Base-by-base conservation (phyloP, 2,329 filamentous ascomycete genomes). In the Colletotrichum karsti region DNA sequence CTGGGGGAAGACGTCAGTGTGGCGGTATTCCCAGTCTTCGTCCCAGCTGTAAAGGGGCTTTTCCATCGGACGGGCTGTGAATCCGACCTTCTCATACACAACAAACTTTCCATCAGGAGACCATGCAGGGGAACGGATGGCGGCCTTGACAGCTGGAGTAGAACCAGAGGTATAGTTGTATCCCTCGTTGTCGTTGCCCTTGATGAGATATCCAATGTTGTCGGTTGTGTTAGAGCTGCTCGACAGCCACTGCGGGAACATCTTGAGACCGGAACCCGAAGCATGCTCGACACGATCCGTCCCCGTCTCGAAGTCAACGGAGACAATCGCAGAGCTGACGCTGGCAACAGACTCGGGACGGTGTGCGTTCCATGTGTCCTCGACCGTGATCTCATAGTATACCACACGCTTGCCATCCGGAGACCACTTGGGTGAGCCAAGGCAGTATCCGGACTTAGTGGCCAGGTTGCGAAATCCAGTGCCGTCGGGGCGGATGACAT, bases 1-100 rank as follows among this genome's bases (percentile, higher is more conserved):
- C n/a, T 46, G 62, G 30, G 63, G 63, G 30, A 66, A 61, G 39
- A 66, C 63, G 39, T 66, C 63, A 13, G 63, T 66, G 46, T 26
- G 30, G 48, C 63, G 63, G 48, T 61, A 66, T 39, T 61, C 56
- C 63, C 63, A 66, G n/a, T 61, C 63, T 37, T 60, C 48, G n/a
- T 48, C 56, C 56, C 63, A 66, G 48, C 63, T 66, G 26, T 50
- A 61, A 7, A 66, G 37, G 7, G 56, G 56, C 48, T 61, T 66
- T 37, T 66, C 63, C 63, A 61, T 60, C 12, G 56, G 46, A 3
- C 63, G 63, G 6, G 63, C 63, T 15, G 56, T 26, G 56, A 66
- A 66, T 37, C n/a, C 48, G 9, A 66, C 48, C 39, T 66, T 66
- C 20, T 66, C 57, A 48, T 66, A 66, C 15, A 66, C 24, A 8